Percentiles rank a stretch among this genome's conserved stretches.
These are phyloP conservation scores for Leccinum boreale DNA, from an alignment of 768 basidiomycete genomes.

Conservation along the genomic window DNA sequence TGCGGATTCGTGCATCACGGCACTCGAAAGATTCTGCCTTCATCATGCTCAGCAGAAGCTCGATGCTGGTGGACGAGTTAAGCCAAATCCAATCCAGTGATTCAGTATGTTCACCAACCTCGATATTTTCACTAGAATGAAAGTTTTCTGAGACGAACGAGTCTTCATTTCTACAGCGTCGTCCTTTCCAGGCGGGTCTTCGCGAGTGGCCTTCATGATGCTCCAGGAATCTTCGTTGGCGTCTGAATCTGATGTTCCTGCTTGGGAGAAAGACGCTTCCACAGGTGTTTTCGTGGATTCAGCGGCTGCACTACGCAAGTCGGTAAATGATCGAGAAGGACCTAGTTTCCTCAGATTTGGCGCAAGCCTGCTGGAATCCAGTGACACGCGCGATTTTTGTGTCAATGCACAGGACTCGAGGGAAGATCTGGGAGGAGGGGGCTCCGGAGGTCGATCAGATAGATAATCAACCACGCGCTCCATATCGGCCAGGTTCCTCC, in stretches of 20 bases:
- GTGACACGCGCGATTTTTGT: conserved; percentile 29
- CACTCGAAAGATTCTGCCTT: conserved; percentile 85
- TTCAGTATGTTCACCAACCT: conserved; percentile 41
- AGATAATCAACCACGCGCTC: not conserved
- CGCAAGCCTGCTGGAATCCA: conserved; percentile 32
- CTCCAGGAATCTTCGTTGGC: conserved; percentile 21
- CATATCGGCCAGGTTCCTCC: conserved; percentile 14
- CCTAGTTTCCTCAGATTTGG: conserved; percentile 52
- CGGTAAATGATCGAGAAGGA: conserved; percentile 67
- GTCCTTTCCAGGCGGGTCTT: conserved; percentile 31
- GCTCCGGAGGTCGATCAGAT: conserved; percentile 18
- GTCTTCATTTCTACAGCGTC: conserved; percentile 82
- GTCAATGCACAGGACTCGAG: conserved; percentile 48
- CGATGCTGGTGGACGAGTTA: conserved; percentile 44
- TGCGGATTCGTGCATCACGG: conserved; percentile 73
- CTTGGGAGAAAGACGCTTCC: conserved; percentile 8
- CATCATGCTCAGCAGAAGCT: conserved; percentile 72
- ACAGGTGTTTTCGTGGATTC: conserved; percentile 27
- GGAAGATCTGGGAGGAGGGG: conserved; percentile 39
- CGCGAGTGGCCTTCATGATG: conserved; percentile 16
- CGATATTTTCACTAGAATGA: conserved; percentile 72
- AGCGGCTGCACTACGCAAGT: conserved; percentile 49
- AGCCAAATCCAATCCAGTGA: conserved; percentile 13
- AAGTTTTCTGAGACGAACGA: conserved; percentile 79
- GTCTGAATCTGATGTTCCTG: conserved; percentile 15